Conservation (phyloP, 139 green algal species). For the Cymbomonas tetramitiformis region DNA sequence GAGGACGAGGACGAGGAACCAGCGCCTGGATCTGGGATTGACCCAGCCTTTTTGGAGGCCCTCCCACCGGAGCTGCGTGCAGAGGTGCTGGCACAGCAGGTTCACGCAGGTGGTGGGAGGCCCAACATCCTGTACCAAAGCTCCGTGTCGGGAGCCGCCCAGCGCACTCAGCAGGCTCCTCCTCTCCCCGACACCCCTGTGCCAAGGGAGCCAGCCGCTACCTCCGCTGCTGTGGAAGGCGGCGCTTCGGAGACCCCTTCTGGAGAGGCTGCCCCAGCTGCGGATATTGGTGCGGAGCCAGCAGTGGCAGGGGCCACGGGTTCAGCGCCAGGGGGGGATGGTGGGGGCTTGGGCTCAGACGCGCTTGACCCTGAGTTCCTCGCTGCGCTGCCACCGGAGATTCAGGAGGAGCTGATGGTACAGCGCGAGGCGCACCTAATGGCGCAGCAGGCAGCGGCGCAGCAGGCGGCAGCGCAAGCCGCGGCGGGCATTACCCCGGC, state of each 20-base stretch:
- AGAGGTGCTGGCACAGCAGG: conserved; percentile 73
- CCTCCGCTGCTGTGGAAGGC: neutral
- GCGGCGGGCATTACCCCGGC: neutral
- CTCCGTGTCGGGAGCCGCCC: neutral
- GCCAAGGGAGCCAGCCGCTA: too few species aligned
- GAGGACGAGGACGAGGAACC: conserved; percentile 22
- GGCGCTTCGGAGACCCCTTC: neutral
- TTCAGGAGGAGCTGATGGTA: conserved; percentile 61
- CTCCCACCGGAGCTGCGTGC: conserved; percentile 76
- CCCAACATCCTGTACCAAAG: neutral
- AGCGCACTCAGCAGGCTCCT: too few species aligned
- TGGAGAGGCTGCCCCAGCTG: neutral
- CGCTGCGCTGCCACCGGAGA: conserved; percentile 63
- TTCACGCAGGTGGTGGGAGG: neutral
- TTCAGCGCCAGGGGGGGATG: neutral
- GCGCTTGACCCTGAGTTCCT: conserved; percentile 76
- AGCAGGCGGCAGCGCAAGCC: conserved; percentile 1
- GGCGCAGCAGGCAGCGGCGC: too few species aligned
- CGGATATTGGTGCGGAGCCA: neutral
- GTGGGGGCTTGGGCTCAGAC: neutral
- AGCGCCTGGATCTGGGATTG: conserved; percentile 31
- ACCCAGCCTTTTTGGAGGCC: conserved; percentile 85
- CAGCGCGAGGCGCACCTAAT: too few species aligned
- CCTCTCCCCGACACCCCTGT: too few species aligned
- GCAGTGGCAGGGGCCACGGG: conserved; percentile 21